These are phyloP conservation scores for Solanum microdontum DNA, from an alignment of 257 asterid species.

Conservation along the genomic window DNA sequence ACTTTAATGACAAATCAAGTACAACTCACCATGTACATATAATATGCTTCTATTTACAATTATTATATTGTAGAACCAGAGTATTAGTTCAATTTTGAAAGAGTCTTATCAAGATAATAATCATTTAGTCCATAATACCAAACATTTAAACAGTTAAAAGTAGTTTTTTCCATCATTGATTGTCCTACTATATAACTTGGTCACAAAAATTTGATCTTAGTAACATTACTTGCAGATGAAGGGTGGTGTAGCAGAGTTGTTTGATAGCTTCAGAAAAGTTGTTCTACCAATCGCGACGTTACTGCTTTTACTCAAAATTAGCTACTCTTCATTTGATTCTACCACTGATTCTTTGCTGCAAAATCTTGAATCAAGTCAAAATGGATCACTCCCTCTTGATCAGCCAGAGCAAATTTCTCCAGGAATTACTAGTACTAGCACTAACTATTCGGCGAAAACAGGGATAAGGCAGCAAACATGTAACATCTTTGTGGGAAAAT, in stretches of 20 bases:
- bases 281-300: conserved; percentile 5
- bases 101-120: neutral
- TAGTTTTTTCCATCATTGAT: neutral
- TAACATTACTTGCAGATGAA: conserved; percentile 3
- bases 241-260: neutral
- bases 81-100: neutral
- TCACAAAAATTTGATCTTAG: neutral
- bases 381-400: neutral
- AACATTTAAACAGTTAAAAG: neutral
- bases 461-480: neutral
- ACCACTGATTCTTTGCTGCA: neutral
- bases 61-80: neutral
- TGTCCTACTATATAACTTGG: neutral
- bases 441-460: neutral
- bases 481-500: conserved; percentile 7
- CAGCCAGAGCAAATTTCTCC: neutral
- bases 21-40: neutral
- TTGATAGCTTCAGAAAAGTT: neutral
- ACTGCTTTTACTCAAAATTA: neutral
- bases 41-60: neutral
- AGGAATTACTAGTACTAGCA: neutral
- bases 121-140: neutral
- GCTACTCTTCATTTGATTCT: neutral
- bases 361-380: neutral
- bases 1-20: neutral